Base-by-base conservation (phyloP, 169 alveolate species). In the Plasmodium yoelii region DNA sequence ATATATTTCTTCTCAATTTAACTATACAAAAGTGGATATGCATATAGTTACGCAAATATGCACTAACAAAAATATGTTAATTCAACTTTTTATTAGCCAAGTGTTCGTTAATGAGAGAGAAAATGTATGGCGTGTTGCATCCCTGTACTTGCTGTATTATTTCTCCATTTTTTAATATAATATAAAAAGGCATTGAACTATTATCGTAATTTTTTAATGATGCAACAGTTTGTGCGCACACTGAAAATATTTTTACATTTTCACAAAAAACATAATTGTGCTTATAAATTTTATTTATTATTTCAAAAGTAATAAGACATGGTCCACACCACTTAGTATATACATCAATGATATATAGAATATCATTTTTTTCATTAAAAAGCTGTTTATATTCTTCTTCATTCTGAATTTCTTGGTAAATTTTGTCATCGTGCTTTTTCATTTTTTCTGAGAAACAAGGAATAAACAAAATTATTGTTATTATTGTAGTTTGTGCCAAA, bases 311-410 rank as follows among this genome's bases (percentile, higher is more conserved):
- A 46, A 86, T 60, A 61, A 86, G 34, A 47, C 91, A 86, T 56
- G 91, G 87, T 12, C 91, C 91, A 53, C 91, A 86, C 91, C 91
- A 86, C 39, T 71, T 34, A 1, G 91, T 86, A 49, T 86, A 86
- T 42, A 86, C 70, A 44, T 86, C 91, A 47, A 86, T 72, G 47
- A 86, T 86, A 63, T 86, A 86, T 18, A 86, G 87, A n/a, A 86
- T 59, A 55, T 86, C 91, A 70, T 86, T 86, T 61, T 70, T 68
- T 28, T 70, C 73, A 44, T 44, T 74, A 70, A 86, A 86, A 39
- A 86, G 44, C 44, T 86, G 60, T 70, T 86, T 70, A 59, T 86
- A 86, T 51, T 86, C 91, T 34, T 86, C 91, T 57, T 86, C 91
- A 22, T 68, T 86, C 12, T 53, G 19, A 47, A 86, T 70, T 47